These are phyloP conservation scores for Saccharomyces mikatae DNA, from an alignment of 805 yeast species.

Conservation along the genomic window DNA sequence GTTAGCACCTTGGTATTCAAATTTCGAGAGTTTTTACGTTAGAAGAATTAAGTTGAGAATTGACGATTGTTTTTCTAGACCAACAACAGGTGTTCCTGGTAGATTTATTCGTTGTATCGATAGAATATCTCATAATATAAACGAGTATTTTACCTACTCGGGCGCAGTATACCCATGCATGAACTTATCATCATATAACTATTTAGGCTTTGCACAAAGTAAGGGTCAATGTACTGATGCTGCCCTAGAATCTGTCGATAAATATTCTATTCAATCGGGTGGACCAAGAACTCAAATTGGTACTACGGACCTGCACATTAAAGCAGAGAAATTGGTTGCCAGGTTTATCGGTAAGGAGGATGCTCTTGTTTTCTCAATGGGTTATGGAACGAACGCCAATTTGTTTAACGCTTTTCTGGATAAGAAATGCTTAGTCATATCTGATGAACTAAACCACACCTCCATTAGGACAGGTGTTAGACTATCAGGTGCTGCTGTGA, in stretches of 20 bases:
- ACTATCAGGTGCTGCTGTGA: slow-evolving; percentile 85
- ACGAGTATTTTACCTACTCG: slow-evolving; percentile 58
- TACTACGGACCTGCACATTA: slow-evolving; percentile 60
- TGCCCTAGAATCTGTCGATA: slow-evolving; percentile 53
- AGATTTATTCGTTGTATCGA: slow-evolving; percentile 77
- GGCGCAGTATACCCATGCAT: slow-evolving; percentile 73
- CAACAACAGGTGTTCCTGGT: slow-evolving; percentile 97
- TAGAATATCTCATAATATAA: slow-evolving; percentile 60
- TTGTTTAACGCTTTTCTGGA: slow-evolving; percentile 78
- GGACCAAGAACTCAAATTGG: slow-evolving; percentile 75
- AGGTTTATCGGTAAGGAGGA: slow-evolving; percentile 86
- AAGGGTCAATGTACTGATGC: slow-evolving; percentile 83
- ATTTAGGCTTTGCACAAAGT: slow-evolving; percentile 94
- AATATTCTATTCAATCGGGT: slow-evolving; percentile 69
- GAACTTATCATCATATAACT: slow-evolving; percentile 85
- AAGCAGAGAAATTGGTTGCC: slow-evolving; percentile 73
- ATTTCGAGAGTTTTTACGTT: slow-evolving; percentile 87
- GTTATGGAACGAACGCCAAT: slow-evolving; percentile 91
- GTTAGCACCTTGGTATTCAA: slow-evolving; percentile 91
- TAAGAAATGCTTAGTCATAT: slow-evolving; percentile 79
- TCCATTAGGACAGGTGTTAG: slow-evolving; percentile 94
- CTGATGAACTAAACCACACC: slow-evolving; percentile 92
- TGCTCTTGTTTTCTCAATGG: slow-evolving; percentile 81
- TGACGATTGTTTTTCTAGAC: slow-evolving; percentile 92
- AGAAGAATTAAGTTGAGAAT: slow-evolving; percentile 85